phyloP scores from a whole-genome alignment of 371 early-diverging fungal species.

The Umbelopsis sp. region DNA sequence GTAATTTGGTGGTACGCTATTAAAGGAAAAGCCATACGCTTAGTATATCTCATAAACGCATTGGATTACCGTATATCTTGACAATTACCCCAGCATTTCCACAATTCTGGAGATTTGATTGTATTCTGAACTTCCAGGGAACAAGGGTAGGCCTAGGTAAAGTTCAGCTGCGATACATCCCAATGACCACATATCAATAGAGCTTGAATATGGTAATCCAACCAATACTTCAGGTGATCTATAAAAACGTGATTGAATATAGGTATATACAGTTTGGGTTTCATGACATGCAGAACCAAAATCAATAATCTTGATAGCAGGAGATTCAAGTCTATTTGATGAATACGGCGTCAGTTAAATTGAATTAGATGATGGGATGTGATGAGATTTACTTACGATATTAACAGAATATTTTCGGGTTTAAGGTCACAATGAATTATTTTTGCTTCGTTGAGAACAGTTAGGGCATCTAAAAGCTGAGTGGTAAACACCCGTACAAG shows the following conservation, averaged over 20 bases:
- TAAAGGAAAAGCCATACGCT: not conserved
- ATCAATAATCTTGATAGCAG: conserved; percentile 97
- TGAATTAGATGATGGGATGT: not conserved
- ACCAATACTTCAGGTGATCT: conserved; percentile 97
- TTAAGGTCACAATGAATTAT: conserved; percentile 99
- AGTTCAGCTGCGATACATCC: conserved; percentile 99
- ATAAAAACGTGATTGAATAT: conserved; percentile 97
- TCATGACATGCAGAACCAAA: conserved; percentile 97
- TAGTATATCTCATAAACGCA: not conserved
- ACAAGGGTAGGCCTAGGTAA: conserved; percentile 88
- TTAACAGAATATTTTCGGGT: conserved; percentile 95
- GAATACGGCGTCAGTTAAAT: conserved; percentile 1
- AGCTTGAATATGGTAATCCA: conserved; percentile 83
- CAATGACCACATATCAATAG: conserved; percentile 99
- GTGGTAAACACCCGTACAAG: conserved; percentile 84
- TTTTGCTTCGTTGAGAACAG: conserved; percentile 75
- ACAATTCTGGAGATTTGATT: conserved; percentile 93
- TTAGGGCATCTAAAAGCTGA: conserved; percentile 86
- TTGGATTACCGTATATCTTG: too few relatives aligned
- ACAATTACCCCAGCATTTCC: conserved; percentile 80
- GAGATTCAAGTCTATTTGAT: conserved; percentile 64
- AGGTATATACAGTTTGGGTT: conserved; percentile 91
- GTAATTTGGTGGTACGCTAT: conserved; percentile 75
- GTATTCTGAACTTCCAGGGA: conserved; percentile 96
- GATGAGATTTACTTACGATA: conserved; percentile 54